phyloP scores from a whole-genome alignment of 2,329 filamentous ascomycete genomes.

The Penicillium oxalicum region DNA sequence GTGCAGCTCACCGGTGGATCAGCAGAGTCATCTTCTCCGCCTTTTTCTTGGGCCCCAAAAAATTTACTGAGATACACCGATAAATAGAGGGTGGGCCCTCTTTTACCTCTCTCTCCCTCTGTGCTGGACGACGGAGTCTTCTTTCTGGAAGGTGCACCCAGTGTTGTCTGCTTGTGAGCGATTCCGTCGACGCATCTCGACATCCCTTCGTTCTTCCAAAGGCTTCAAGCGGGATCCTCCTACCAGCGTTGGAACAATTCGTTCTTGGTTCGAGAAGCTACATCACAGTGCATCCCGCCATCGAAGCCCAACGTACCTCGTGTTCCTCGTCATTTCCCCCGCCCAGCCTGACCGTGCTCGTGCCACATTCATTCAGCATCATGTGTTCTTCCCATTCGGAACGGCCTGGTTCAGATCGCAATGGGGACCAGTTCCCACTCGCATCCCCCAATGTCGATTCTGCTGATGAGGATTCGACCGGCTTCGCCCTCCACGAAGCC shows the following conservation, averaged over 20 bases:
- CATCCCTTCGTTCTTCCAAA: too few species aligned
- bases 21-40: constrained; percentile 2
- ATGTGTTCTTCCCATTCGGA: constrained; percentile 20
- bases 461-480: constrained; percentile 3
- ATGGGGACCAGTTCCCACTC: constrained; percentile 7
- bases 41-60: neutral
- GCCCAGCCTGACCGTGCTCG: neutral
- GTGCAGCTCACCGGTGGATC: constrained; percentile 9
- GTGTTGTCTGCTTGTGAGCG: too few species aligned
- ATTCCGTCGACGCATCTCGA: too few species aligned
- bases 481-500: constrained; percentile 9
- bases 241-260: too few species aligned
- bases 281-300: too few species aligned
- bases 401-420: constrained; percentile 11
- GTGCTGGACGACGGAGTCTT: too few species aligned
- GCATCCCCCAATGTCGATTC: constrained; percentile 5
- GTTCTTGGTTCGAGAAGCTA: too few species aligned
- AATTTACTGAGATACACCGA: constrained; percentile 1
- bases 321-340: neutral
- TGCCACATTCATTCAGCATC: constrained; percentile 2
- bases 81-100: neutral
- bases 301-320: neutral
- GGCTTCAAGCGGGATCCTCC: neutral
- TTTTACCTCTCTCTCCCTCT: neutral
- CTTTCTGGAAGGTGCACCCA: too few species aligned